Base-by-base conservation (phyloP, 345 rosid species). In the Erodium maritimum region DNA sequence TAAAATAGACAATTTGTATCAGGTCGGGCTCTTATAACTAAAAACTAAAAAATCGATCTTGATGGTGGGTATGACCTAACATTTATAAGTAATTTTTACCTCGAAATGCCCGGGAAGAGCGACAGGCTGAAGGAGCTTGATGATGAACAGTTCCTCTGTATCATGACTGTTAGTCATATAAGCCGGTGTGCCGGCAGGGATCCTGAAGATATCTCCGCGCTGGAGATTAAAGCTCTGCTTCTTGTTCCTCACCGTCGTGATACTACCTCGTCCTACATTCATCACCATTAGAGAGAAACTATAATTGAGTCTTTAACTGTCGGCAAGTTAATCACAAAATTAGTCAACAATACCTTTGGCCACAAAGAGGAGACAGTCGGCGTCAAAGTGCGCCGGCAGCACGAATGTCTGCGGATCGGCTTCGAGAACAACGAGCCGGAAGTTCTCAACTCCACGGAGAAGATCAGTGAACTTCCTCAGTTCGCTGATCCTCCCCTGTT, bases 381-480 rank as follows among this genome's bases (percentile, higher is more conserved):
- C 75, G 58, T 84, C 90, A 52, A 52, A 61, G 50, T 81, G 83
- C 48, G 22, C 55, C 4, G 81, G 83, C 19, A 64, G 50, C 0
- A 73, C 18, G 19, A 79, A 75, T 10, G 74, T 58, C 17, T 68
- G 58, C 7, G 85, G 81, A 52, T 70, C 61, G 5, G 71, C 70
- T 1, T 67, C 73, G 4, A 77, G 69, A 12, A 74, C 1, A 20
- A 61, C 69, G 0, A 79, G 20, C 2, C 80, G 63, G 63, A 67
- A 77, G 23, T 75, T 67, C 56, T 75, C 74, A 12, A 84, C 23
- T 14, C 75, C 85, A 0, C 55, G 65, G 19, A 79, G 81, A 46
- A 84, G 74, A 14, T 76, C 18, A 21, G 63, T 58, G 73, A 81
- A 84, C 53, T 48, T 62, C 7, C 65, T 60, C 37, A 81, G 74